Conservation (phyloP, 2,329 filamentous ascomycete genomes). For the Albifimbria verrucaria region DNA sequence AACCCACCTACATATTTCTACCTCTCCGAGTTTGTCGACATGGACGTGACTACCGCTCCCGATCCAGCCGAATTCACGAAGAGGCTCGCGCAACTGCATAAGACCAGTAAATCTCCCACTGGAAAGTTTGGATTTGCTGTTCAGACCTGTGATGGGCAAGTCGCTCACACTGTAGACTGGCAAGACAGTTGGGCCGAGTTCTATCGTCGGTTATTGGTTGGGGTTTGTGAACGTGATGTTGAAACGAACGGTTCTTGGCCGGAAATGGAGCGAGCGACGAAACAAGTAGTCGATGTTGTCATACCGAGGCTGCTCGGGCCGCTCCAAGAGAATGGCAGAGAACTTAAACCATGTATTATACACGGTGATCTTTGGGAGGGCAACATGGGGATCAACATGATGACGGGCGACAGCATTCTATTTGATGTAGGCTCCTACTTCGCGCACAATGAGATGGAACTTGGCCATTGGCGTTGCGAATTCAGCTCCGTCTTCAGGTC, state of each 20-base stretch:
- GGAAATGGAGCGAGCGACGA: neutral
- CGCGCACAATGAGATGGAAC: neutral
- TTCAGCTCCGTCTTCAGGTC: neutral
- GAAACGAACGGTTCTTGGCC: neutral
- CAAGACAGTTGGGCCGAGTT: neutral
- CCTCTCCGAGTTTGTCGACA: neutral
- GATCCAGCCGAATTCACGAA: neutral
- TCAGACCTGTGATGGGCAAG: neutral
- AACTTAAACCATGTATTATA: neutral
- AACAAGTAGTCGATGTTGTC: neutral
- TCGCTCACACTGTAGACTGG: neutral
- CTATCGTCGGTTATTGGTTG: neutral
- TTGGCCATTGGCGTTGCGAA: neutral
- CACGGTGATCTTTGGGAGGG: neutral
- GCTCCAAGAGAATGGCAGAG: neutral
- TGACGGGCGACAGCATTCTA: neutral
- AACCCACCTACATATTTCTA: neutral
- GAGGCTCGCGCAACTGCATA: neutral
- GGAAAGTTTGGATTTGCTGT: neutral
- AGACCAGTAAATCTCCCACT: neutral
- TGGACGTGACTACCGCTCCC: neutral
- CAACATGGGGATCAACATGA: neutral
- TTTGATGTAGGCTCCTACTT: neutral
- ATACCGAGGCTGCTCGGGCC: neutral
- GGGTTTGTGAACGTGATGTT: neutral